Percentiles rank a stretch among this genome's conserved stretches.
These are phyloP conservation scores for Wallacemonas rigidus DNA, from an alignment of 208 protist genomes.

Conservation along the genomic window DNA sequence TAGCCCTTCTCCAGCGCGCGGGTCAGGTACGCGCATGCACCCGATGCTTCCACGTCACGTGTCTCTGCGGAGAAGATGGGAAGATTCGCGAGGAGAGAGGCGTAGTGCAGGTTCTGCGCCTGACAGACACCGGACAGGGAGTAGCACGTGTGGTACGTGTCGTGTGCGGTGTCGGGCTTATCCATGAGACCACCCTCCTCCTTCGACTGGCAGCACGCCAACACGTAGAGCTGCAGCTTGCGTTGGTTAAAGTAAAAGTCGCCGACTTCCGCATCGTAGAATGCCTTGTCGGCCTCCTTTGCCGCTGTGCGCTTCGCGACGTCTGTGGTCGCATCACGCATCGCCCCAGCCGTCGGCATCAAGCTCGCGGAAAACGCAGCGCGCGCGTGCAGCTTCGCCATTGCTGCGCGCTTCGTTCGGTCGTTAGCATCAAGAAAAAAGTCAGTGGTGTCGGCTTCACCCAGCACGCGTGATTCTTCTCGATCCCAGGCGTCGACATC, in stretches of 20 bases:
- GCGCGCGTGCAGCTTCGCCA: not conserved
- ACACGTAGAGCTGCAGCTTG: constrained; percentile 79
- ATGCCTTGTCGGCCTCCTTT: constrained; percentile 8
- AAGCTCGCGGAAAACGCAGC: not conserved
- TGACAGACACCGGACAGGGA: constrained; percentile 76
- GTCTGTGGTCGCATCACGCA: too few species aligned
- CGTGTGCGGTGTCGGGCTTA: constrained; percentile 72
- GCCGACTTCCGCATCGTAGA: constrained; percentile 53
- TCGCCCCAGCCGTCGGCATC: too few species aligned
- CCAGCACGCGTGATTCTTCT: constrained; percentile 32
- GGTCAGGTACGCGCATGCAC: constrained; percentile 29
- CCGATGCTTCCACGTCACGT: too few species aligned
- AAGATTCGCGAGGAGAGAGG: constrained; percentile 15
- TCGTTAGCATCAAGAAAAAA: constrained; percentile 13
- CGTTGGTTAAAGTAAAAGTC: constrained; percentile 80
- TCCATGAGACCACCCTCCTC: constrained; percentile 82
- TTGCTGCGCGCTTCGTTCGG: not conserved
- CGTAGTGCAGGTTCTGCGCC: constrained; percentile 80
- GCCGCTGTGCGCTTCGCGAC: not conserved
- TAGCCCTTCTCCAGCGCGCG: constrained; percentile 46
- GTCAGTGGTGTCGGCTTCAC: constrained; percentile 4
- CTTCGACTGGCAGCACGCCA: constrained; percentile 69
- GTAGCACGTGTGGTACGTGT: constrained; percentile 94
- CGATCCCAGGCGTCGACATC: constrained; percentile 41
- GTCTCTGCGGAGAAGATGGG: too few species aligned